These are phyloP conservation scores for Saprolegnia parasitica DNA, from an alignment of 352 stramenopile species.

Conservation along the genomic window DNA sequence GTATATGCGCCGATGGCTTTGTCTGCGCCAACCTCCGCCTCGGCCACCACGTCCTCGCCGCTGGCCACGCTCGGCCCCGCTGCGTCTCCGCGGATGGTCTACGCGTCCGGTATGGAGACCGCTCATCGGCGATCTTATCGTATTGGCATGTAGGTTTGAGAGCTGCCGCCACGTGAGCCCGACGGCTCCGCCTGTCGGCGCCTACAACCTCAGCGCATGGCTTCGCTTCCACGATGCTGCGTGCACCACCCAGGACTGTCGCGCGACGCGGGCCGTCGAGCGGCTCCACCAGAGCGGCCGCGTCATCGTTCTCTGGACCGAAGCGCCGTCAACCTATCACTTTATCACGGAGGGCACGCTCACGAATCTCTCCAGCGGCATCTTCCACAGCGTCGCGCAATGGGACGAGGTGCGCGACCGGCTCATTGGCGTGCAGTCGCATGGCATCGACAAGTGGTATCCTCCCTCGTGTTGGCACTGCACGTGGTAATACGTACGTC, in stretches of 20 bases:
- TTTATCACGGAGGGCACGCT: constrained; percentile 76
- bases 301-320: constrained; percentile 66
- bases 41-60: constrained; percentile 64
- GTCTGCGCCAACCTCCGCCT: constrained; percentile 60
- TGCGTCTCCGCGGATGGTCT: constrained; percentile 39
- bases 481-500: too few relatives aligned
- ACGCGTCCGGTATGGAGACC: constrained; percentile 30
- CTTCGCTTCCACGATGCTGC: constrained; percentile 56
- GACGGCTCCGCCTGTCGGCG: constrained; percentile 36
- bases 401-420: constrained; percentile 26
- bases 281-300: constrained; percentile 61
- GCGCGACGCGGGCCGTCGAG: constrained; percentile 52
- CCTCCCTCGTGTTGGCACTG: too few relatives aligned
- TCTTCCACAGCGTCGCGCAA: constrained; percentile 48
- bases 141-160: constrained; percentile 44
- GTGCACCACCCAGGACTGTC: constrained; percentile 61
- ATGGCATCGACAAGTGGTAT: constrained; percentile 38
- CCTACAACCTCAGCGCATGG: constrained; percentile 62
- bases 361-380: constrained; percentile 52
- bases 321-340: constrained; percentile 38
- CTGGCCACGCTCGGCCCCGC: constrained; percentile 58
- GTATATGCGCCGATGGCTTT: constrained; percentile 44
- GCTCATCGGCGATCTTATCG: constrained; percentile 43
- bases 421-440: constrained; percentile 29
- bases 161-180: constrained; percentile 43